Percentiles rank a stretch among this genome's conserved stretches.
phyloP scores from a whole-genome alignment of 2,329 filamentous ascomycete species.

The Paracorniculantispora psalliotae region DNA sequence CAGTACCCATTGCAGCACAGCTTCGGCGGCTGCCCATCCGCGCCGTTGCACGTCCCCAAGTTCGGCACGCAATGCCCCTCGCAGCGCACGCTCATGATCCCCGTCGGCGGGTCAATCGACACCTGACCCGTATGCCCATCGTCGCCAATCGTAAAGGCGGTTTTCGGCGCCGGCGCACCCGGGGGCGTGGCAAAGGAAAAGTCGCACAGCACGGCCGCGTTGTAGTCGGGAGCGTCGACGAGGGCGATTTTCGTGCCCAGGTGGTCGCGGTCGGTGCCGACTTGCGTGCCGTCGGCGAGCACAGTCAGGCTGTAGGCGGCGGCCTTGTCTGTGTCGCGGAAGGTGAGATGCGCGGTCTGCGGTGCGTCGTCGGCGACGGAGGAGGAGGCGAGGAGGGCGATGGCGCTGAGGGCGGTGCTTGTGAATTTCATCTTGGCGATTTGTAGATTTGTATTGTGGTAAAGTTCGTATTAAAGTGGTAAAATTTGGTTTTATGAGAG shows the following conservation, averaged over 20 bases:
- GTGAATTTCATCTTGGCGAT: constrained; percentile 15
- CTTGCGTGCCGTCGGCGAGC: constrained; percentile 37
- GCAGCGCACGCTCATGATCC: constrained; percentile 39
- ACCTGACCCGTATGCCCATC: constrained; percentile 34
- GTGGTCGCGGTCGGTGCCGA: no score
- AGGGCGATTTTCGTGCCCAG: constrained; percentile 34
- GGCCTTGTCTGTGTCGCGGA: constrained; percentile 36
- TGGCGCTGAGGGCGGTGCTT: background rate
- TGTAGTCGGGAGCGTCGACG: constrained; percentile 40
- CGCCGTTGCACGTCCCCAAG: constrained; percentile 32
- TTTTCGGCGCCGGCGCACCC: constrained; percentile 21
- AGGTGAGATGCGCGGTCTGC: constrained; percentile 38
- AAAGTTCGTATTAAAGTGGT: no score
- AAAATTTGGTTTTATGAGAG: background rate
- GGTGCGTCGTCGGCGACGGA: constrained; percentile 21
- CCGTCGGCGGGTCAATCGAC: constrained; percentile 39
- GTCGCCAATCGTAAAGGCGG: constrained; percentile 22
- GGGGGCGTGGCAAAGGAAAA: constrained; percentile 27
- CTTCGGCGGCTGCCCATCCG: constrained; percentile 31
- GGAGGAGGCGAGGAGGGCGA: background rate
- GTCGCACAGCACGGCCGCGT: constrained; percentile 37
- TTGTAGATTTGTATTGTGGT: constrained; percentile 9
- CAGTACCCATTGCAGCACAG: constrained; percentile 41
- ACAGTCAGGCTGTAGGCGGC: constrained; percentile 34
- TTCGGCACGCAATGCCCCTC: constrained; percentile 37